These are phyloP conservation scores for Boletales sp. DNA, from an alignment of 768 basidiomycete species.

Conservation along the genomic window DNA sequence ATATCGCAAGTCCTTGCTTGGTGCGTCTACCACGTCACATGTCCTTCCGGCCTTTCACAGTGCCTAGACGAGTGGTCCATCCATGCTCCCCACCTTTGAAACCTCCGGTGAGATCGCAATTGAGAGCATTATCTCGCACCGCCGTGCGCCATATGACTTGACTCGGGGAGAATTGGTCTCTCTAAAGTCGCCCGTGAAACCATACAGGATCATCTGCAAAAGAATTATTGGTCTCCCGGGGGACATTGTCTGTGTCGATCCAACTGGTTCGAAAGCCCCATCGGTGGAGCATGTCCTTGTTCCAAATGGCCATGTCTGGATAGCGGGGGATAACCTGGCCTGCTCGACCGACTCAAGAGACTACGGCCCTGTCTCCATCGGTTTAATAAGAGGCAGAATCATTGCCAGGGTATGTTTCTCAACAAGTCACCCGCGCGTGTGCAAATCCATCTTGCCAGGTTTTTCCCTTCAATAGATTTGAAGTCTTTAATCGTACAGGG, in stretches of 20 bases:
- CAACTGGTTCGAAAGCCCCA: slow-evolving; percentile 61
- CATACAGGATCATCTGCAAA: slow-evolving; percentile 74
- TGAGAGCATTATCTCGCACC: slow-evolving; percentile 56
- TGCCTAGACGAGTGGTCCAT: slow-evolving; percentile 63
- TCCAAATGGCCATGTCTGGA: slow-evolving; percentile 87
- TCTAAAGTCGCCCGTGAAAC: slow-evolving; percentile 66
- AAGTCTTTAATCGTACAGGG: slow-evolving; percentile 18
- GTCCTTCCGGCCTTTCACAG: not conserved
- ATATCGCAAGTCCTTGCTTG: slow-evolving; percentile 53
- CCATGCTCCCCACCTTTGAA: slow-evolving; percentile 78
- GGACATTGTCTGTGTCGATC: slow-evolving; percentile 86
- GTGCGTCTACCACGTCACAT: slow-evolving; percentile 33
- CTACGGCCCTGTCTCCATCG: slow-evolving; percentile 91
- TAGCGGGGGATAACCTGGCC: slow-evolving; percentile 83
- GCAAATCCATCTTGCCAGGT: slow-evolving; percentile 19
- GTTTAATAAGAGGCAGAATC: slow-evolving; percentile 66
- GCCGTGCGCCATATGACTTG: slow-evolving; percentile 48
- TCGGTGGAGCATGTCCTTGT: slow-evolving; percentile 72
- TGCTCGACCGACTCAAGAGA: slow-evolving; percentile 82
- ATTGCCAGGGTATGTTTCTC: slow-evolving; percentile 52
- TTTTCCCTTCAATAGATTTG: slow-evolving; percentile 29
- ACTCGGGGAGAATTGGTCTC: slow-evolving; percentile 76
- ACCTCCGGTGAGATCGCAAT: slow-evolving; percentile 56
- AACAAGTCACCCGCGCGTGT: not conserved
- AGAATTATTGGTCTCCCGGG: slow-evolving; percentile 88